A percentile compares a stretch with the other conserved stretches of the same genome.
phyloP scores from a whole-genome alignment of 2,329 filamentous ascomycete species.

The Cordyceps cateniannulata region DNA sequence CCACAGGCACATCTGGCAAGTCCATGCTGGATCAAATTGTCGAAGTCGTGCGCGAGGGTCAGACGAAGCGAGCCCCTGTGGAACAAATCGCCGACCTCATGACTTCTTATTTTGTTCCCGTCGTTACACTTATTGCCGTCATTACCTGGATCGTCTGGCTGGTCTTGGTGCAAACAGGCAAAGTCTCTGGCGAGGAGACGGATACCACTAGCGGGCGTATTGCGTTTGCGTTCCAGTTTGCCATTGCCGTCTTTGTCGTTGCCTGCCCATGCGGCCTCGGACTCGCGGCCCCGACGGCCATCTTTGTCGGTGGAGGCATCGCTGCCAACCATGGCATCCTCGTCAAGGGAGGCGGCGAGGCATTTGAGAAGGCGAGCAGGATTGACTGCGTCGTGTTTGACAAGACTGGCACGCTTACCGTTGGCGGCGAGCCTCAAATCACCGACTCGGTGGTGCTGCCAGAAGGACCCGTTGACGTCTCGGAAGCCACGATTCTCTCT shows the following conservation, averaged over 20 bases:
- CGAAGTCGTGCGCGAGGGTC: slow-evolving; percentile 68
- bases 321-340: slow-evolving; percentile 76
- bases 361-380: slow-evolving; percentile 76
- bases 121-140: slow-evolving; percentile 63
- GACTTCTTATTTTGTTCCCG: slow-evolving; percentile 71
- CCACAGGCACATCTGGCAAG: slow-evolving; percentile 58
- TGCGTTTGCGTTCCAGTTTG: slow-evolving; percentile 72
- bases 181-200: slow-evolving; percentile 50
- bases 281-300: slow-evolving; percentile 77
- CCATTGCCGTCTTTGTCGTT: slow-evolving; percentile 81
- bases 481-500: slow-evolving; percentile 36
- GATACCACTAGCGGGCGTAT: slow-evolving; percentile 58
- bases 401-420: slow-evolving; percentile 79
- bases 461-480: slow-evolving; percentile 19
- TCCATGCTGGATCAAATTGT: slow-evolving; percentile 80
- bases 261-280: slow-evolving; percentile 81
- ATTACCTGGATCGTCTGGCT: slow-evolving; percentile 69
- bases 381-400: slow-evolving; percentile 79
- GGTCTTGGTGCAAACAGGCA: slow-evolving; percentile 51
- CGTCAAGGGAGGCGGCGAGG: slow-evolving; percentile 77
- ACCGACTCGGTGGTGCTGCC: slow-evolving; percentile 45
- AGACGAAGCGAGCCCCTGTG: slow-evolving; percentile 68
- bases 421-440: slow-evolving; percentile 64
- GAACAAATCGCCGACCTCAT: slow-evolving; percentile 67
- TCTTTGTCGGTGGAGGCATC: slow-evolving; percentile 75